Base-by-base conservation (phyloP, 2,329 filamentous ascomycete genomes). In the Pyrenophora seminiperda region DNA sequence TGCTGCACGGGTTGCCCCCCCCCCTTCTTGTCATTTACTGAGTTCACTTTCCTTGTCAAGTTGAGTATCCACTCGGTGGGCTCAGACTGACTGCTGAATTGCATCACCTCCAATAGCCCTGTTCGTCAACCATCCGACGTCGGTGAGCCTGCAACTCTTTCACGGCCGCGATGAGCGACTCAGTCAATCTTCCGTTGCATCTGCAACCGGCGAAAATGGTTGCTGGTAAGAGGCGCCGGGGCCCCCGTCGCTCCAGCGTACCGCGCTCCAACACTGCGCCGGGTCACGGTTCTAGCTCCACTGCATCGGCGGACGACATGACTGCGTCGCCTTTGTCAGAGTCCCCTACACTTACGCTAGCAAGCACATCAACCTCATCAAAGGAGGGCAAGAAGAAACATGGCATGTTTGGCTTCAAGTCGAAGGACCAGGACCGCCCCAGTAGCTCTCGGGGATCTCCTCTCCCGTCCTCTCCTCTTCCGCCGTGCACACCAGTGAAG, bases 401-500 rank as follows among this genome's bases (percentile, higher is more conserved):
- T 37, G 46, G 50, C 10, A 30, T 57, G 14, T 63, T 60, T 22
- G 36, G 50, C 9, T 51, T 53, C 41, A 59, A 54, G 47, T 20
- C 53, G 10, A 61, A 57, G 34, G 44, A 54, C n/a, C 34, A 20
- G 19, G 48, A 56, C 14, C 48, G 48, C 10, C 47, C 50, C 18
- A 40, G 34, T 6, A 50, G 31, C 40, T 54, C 58, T 6, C 31
- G 34, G 18, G 40, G 14, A 15, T 38, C 44, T 18, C 30, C 46
- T 18, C 42, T 32, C 10, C 31, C 42, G 11, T 44, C 9, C 43
- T 58, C 60, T 2, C 58, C 61, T 9, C 32, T 67, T 10, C 61
- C 61, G 13, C 51, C 54, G 5, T 27, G 41, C 9, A 66, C 62
- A 9, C 62, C 65, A 19, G 50, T 41, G 37, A 66, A 67, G 41